Base-by-base conservation (phyloP, 2,329 filamentous ascomycete species). In the Alternaria longipes region DNA sequence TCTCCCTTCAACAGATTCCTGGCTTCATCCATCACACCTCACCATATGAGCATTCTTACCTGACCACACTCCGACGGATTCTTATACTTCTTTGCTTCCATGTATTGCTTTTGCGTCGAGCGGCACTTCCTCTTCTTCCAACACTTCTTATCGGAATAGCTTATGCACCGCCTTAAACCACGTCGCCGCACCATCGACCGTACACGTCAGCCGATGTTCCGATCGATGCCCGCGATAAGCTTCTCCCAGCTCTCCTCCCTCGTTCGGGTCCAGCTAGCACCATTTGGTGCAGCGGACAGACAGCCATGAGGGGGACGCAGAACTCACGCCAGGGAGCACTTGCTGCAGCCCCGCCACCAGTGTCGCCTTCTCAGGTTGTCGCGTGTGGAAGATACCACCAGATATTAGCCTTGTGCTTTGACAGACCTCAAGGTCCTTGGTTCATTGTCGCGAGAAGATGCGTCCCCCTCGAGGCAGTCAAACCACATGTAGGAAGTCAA, bases 401-500 rank as follows among this genome's bases (percentile, higher is more conserved):
- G 73, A 69, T 63, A 65, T 70, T 51, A 59, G 67, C 65, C 46
- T 52, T 60, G 52, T 44, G 59, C 66, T 69, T 62, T 58, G 68
- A 69, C 59, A 75, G 71, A 59, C 69, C 66, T 54, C 24, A 54
- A 60, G 68, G 68, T 63, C 71, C 72, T 34, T 73, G 73, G 73
- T 68, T 63, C 22, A 40, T 57, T 64, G 66, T 61, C 64, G 66
- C 62, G 67, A 62, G 65, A 63, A 66, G 55, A 67, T 63, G 67
- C 62, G 66, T 47, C 44, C 56, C 32, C 58, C 53, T 57, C 53
- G 63, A 46, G 52, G 59, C 53, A 63, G 64, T 42, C 50, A 38
- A 60, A 51, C 55, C 49, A 64, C 26, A 66, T 64, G 67, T 64
- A 65, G 63, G 66, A 59, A 56, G 55, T 54, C 40, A 45, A 52